A percentile compares a stretch with the other conserved stretches of the same genome.
Evolutionary conservation across 2,329 filamentous ascomycete genomes (phyloP).

Genomic region (Alternaria sp.): DNA sequence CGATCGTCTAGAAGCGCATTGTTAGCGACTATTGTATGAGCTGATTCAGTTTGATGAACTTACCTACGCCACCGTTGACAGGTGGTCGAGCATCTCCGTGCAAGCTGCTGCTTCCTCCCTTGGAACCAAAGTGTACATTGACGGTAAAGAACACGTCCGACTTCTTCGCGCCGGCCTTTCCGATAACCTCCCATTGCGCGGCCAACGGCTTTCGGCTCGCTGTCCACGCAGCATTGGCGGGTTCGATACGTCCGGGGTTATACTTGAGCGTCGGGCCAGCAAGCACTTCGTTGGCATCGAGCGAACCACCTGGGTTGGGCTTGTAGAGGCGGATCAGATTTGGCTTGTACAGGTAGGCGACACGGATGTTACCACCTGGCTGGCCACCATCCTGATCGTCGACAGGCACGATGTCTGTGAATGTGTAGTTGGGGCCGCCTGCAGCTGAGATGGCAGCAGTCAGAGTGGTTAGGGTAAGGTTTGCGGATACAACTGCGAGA

Average conservation of each 20-base stretch:
- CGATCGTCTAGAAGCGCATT: constrained; percentile 55
- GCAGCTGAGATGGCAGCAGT: constrained; percentile 60
- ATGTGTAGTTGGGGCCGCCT: constrained; percentile 65
- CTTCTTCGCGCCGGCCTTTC: constrained; percentile 56
- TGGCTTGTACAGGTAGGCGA: constrained; percentile 73
- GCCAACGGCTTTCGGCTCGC: constrained; percentile 72
- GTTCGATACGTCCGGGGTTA: constrained; percentile 75
- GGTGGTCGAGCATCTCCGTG: constrained; percentile 73
- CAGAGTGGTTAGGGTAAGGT: constrained; percentile 67
- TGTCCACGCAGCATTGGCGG: constrained; percentile 66
- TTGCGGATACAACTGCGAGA: constrained; percentile 58
- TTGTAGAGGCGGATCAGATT: constrained; percentile 66
- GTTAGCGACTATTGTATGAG: constrained; percentile 9
- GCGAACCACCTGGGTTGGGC: constrained; percentile 63
- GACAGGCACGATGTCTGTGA: constrained; percentile 66
- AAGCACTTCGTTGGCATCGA: constrained; percentile 66
- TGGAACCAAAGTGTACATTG: constrained; percentile 73
- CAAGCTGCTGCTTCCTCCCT: constrained; percentile 70
- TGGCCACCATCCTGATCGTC: constrained; percentile 70
- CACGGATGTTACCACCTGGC: constrained; percentile 75
- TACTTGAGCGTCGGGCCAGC: constrained; percentile 66
- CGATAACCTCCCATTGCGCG: constrained; percentile 69
- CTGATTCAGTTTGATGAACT: neutral
- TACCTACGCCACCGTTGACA: constrained; percentile 67
- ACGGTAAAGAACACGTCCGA: constrained; percentile 68